A percentile compares a stretch with the other conserved stretches of the same genome.
Conservation (phyloP, 192 early-diverging fungal species). For the Anaeromyces robustus region DNA sequence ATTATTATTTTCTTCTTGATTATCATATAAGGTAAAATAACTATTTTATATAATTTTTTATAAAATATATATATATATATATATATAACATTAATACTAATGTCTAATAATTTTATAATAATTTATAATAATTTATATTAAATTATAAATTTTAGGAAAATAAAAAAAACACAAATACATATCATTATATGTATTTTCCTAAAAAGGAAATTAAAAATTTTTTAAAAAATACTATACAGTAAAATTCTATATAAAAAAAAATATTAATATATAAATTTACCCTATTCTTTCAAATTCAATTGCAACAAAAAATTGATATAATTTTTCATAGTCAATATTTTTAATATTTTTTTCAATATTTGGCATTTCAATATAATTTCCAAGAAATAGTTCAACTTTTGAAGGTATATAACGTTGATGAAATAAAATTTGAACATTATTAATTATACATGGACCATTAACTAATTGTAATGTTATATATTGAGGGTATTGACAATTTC, state of each 20-base stretch:
- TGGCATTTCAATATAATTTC: neutral
- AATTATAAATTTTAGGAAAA: no score
- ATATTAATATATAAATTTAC: no score
- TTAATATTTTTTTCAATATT: neutral
- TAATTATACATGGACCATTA: neutral
- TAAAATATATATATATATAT: no score
- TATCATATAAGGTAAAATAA: neutral
- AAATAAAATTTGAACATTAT: neutral
- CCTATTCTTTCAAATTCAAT: neutral
- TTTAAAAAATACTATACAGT: no score
- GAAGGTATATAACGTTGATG: neutral
- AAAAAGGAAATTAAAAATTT: no score
- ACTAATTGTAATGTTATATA: neutral
- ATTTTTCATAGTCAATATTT: neutral
- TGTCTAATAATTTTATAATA: no score
- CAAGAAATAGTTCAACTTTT: neutral
- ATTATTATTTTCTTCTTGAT: neutral
- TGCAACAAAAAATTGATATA: neutral
- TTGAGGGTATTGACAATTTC: neutral
- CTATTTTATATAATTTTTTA: neutral
- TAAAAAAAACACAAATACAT: no score
- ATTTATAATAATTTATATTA: no score
- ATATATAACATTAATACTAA: no score
- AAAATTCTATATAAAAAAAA: no score
- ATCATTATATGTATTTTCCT: no score